Conservation (phyloP, 1,139 yeast species). For the Geotrichum bryndzae region DNA sequence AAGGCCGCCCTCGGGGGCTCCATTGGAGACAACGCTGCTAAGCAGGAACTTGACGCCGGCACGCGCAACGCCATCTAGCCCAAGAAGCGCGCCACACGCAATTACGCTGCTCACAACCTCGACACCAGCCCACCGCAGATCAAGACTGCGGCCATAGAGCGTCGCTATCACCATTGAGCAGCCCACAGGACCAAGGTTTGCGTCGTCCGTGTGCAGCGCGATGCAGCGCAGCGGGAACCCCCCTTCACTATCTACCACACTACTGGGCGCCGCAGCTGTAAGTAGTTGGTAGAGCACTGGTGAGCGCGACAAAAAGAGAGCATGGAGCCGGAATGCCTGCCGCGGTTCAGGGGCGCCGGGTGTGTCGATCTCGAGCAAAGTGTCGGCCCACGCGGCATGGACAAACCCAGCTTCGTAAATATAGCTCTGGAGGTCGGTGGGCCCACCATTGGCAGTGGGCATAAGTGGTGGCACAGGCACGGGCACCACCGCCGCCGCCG, state of each 20-base stretch:
- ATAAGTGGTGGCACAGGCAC: not conserved
- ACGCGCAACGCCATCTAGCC: slow-evolving; percentile 29
- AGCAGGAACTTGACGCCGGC: slow-evolving; percentile 27
- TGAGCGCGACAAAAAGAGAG: slow-evolving; percentile 33
- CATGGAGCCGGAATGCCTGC: slow-evolving; percentile 33
- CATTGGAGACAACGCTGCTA: slow-evolving; percentile 19
- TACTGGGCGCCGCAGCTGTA: slow-evolving; percentile 18
- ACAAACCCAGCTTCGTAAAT: slow-evolving; percentile 34
- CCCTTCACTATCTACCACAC: slow-evolving; percentile 5
- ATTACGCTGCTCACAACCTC: slow-evolving; percentile 30
- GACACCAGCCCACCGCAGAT: slow-evolving; percentile 24
- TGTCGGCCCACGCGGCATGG: slow-evolving; percentile 38
- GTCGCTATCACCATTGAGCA: slow-evolving; percentile 34
- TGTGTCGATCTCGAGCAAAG: slow-evolving; percentile 27
- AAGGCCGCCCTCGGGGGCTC: not conserved
- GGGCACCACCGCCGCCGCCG: not conserved
- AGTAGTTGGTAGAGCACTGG: slow-evolving; percentile 32
- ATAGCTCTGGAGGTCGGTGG: slow-evolving; percentile 17
- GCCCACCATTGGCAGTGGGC: not conserved
- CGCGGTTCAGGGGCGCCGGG: slow-evolving; percentile 19
- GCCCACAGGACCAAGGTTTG: slow-evolving; percentile 41
- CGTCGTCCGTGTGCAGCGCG: slow-evolving; percentile 49
- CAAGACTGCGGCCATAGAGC: slow-evolving; percentile 33
- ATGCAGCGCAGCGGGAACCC: slow-evolving; percentile 41
- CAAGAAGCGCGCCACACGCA: slow-evolving; percentile 32